These are phyloP conservation scores for Rickenella mellea DNA, from an alignment of 768 basidiomycete species.

Conservation along the genomic window DNA sequence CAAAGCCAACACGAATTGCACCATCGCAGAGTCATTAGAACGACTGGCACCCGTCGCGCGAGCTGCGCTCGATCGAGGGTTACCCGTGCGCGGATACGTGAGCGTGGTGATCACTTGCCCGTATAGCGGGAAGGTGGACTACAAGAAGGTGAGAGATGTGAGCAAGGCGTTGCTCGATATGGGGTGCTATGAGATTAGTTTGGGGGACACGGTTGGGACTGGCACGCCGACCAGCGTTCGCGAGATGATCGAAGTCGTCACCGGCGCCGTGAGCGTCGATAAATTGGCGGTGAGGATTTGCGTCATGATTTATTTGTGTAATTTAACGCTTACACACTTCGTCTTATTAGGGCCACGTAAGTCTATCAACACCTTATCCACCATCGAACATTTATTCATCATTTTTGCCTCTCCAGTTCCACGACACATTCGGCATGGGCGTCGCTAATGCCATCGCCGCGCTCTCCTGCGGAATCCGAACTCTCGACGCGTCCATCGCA, in stretches of 20 bases:
- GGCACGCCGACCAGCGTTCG: constrained; percentile 65
- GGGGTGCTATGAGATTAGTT: constrained; percentile 90
- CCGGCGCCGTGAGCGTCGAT: constrained; percentile 46
- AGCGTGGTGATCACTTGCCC: constrained; percentile 81
- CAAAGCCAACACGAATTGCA: constrained; percentile 75
- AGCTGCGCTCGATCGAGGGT: constrained; percentile 46
- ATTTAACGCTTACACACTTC: not conserved
- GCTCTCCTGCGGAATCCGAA: constrained; percentile 63
- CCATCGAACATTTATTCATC: not conserved
- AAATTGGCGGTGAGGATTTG: constrained; percentile 54
- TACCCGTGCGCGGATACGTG: constrained; percentile 77
- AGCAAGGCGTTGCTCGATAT: constrained; percentile 67
- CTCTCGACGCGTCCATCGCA: constrained; percentile 77
- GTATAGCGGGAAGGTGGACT: constrained; percentile 71
- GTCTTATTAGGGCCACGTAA: constrained; percentile 42
- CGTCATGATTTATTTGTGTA: not conserved
- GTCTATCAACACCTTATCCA: constrained; percentile 9
- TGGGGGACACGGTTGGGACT: constrained; percentile 88
- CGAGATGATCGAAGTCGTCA: constrained; percentile 62
- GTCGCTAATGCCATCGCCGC: constrained; percentile 69
- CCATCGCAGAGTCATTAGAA: constrained; percentile 59
- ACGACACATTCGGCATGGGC: constrained; percentile 84
- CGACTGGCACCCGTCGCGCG: constrained; percentile 53
- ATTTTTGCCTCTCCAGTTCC: constrained; percentile 43
- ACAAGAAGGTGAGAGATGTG: constrained; percentile 54